Evolutionary conservation across 164 flowering plant genomes (phyloP), one percentile per base, ranked within the genome.

Genomic region (Macadamia tetraphylla): DNA sequence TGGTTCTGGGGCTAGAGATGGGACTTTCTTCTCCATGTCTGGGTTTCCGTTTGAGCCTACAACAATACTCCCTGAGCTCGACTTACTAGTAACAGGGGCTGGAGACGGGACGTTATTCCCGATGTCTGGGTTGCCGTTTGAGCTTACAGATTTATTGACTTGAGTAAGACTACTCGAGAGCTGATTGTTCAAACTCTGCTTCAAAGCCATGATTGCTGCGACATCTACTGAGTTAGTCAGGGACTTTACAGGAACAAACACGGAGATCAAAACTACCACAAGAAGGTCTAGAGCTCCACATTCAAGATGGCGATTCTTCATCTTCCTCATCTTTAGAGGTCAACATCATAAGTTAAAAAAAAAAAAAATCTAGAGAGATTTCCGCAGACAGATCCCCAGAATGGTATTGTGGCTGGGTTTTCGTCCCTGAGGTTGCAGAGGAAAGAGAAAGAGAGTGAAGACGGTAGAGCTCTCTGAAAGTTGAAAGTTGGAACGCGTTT

Each of bases 81-180:
- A 23, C 23, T 23, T 23, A 40, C 69, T n/a, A 9, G 78, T 66
- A 53, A 6, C 51, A 3, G 51, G 9, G 12, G 1, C 7, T 4
- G 89, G 74, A 32, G 81, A 3, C 0, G 77, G 18, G 29, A 8
- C 51, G 32, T 81, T 80, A 65, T 81, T 80, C 46, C 93, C 93
- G 53, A 88, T 82, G 61, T 81, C 74, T 7, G 74, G 73, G 66
- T 91, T 92, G n/a, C 89, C 93, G 10, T 57, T 62, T 2, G 73
- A 75, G 0, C 43, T 74, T 8, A 89, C 71, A 14, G 73, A 23
- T 23, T 23, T 23, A 23, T 23, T 23, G 23, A 23, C 23, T 23
- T 23, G 23, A 23, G 23, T 23, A 23, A 23, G 23, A 23, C 13
- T 73, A 86, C 88, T 70, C 70, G 78, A 73, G 30, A 91, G 76